phyloP scores from a whole-genome alignment of 257 asterid species.

The Rauvolfia tetraphylla region DNA sequence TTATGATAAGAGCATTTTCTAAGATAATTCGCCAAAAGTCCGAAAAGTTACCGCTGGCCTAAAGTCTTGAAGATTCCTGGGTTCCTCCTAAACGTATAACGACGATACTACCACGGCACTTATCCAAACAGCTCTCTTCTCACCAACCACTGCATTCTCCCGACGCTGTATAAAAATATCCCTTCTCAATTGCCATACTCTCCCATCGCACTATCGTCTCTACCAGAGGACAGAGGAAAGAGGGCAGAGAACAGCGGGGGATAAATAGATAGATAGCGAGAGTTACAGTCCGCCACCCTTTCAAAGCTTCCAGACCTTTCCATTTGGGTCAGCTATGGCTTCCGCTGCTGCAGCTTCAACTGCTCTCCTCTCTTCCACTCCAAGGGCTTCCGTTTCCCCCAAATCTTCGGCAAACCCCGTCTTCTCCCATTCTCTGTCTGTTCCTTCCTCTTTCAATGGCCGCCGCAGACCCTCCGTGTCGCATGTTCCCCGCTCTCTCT shows the following conservation, averaged over 20 bases:
- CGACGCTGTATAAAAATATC: too few relatives aligned
- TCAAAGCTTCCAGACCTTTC: neutral
- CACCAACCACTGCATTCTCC: slow-evolving; percentile 14
- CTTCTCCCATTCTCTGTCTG: slow-evolving; percentile 34
- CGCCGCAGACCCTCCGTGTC: slow-evolving; percentile 35
- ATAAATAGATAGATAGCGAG: neutral
- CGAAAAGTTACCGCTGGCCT: too few relatives aligned
- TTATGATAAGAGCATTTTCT: too few relatives aligned
- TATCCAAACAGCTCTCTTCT: neutral
- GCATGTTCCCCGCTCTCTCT: slow-evolving; percentile 35
- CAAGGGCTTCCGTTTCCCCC: slow-evolving; percentile 23
- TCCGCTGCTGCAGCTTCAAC: slow-evolving; percentile 4
- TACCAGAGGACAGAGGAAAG: neutral
- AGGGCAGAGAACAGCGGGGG: too few relatives aligned
- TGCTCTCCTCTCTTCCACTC: neutral
- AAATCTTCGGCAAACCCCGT: slow-evolving; percentile 23
- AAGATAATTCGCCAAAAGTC: too few relatives aligned
- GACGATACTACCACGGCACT: neutral
- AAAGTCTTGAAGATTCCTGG: neutral
- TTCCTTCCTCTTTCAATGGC: slow-evolving; percentile 51
- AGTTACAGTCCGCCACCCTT: neutral
- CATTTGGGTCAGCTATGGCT: neutral
- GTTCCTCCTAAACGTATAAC: neutral
- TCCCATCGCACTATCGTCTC: too few relatives aligned
- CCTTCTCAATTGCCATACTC: too few relatives aligned